Conservation (phyloP, 768 basidiomycete genomes). For the Serendipita vermifera region DNA sequence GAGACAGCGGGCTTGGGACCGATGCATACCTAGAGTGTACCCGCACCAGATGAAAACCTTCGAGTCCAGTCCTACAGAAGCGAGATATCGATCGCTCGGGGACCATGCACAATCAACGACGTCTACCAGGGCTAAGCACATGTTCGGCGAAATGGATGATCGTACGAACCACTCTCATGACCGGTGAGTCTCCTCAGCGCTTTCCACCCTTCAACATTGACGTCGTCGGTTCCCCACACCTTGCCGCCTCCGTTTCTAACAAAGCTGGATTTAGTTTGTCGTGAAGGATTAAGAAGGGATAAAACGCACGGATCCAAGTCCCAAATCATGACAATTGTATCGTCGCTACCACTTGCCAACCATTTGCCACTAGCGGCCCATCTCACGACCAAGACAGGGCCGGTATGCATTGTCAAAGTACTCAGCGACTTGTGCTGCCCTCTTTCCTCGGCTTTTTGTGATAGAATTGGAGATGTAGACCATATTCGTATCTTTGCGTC, state of each 20-base stretch:
- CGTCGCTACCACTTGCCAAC: slow-evolving; percentile 94
- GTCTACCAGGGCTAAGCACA: slow-evolving; percentile 35
- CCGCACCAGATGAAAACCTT: slow-evolving; percentile 91
- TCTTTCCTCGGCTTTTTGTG: slow-evolving; percentile 48
- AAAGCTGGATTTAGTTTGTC: neutral
- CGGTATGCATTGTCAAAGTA: slow-evolving; percentile 87
- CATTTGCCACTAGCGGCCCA: slow-evolving; percentile 92
- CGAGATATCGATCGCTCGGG: slow-evolving; percentile 80
- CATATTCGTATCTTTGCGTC: slow-evolving; percentile 95
- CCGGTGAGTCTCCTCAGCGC: slow-evolving; percentile 82
- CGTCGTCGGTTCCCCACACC: slow-evolving; percentile 88
- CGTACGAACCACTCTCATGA: slow-evolving; percentile 73
- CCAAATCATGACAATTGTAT: slow-evolving; percentile 94
- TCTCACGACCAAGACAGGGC: slow-evolving; percentile 78
- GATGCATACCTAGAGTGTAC: slow-evolving; percentile 68
- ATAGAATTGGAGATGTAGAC: slow-evolving; percentile 92
- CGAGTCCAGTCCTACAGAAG: slow-evolving; percentile 88
- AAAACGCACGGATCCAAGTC: slow-evolving; percentile 81
- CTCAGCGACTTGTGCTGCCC: slow-evolving; percentile 72
- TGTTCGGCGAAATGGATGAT: slow-evolving; percentile 6
- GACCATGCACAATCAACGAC: slow-evolving; percentile 95
- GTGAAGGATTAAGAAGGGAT: neutral
- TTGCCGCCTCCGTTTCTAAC: slow-evolving; percentile 63
- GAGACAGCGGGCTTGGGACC: neutral
- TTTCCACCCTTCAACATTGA: slow-evolving; percentile 97